Evolutionary conservation across 352 stramenopile genomes (phyloP).

Genomic region (Globisporangium spiculum): DNA sequence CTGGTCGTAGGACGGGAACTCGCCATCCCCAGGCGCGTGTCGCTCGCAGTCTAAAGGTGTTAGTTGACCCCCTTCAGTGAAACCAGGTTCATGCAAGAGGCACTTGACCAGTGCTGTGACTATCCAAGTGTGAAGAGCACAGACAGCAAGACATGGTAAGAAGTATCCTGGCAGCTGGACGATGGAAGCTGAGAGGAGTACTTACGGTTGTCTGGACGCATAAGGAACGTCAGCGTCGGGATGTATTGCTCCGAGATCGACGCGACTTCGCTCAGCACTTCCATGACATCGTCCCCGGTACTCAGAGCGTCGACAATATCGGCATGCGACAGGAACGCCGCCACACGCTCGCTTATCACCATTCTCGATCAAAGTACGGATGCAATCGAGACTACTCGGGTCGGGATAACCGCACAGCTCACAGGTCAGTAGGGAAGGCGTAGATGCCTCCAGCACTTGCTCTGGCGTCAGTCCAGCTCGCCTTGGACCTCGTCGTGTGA

Average conservation of each 20-base stretch:
- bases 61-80: neutral
- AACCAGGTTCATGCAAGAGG: constrained; percentile 39
- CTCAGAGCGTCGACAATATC: constrained; percentile 43
- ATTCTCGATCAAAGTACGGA: neutral
- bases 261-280: constrained; percentile 45
- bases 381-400: neutral
- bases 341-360: constrained; percentile 47
- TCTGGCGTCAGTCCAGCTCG: neutral
- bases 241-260: constrained; percentile 58
- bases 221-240: constrained; percentile 55
- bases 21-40: constrained; percentile 13
- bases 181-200: neutral
- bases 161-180: neutral
- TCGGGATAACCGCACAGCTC: neutral
- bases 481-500: neutral
- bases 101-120: constrained; percentile 43
- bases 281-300: constrained; percentile 36
- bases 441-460: neutral
- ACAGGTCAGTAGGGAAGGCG: neutral
- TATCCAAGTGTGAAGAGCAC: constrained; percentile 7
- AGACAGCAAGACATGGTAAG: neutral
- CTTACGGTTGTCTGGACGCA: constrained; percentile 59
- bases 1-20: constrained; percentile 53
- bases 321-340: constrained; percentile 40
- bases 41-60: constrained; percentile 19